Evolutionary conservation across 2,329 filamentous ascomycete genomes (phyloP), one percentile per base, ranked within the genome.

Genomic region (Peltaster fructicola): DNA sequence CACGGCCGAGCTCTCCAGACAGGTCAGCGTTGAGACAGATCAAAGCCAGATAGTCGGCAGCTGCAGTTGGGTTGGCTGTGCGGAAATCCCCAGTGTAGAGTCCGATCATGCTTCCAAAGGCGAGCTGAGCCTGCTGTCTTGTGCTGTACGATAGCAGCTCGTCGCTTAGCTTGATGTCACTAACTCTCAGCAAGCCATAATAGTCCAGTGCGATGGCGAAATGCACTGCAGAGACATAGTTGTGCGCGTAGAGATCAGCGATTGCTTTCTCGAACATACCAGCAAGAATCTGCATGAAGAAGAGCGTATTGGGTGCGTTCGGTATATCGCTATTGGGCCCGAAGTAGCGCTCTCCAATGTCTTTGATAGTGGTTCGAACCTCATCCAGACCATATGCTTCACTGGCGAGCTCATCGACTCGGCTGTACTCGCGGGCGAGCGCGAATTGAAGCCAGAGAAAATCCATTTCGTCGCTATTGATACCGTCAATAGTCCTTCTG

Each of bases 51-150:
- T 98, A 98, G 49, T 98, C 88, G 10, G 91, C 79, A 3, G 90
- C 88, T 16, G 81, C 79, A 30, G 78, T 77, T 5, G 82, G 77
- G 43, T 90, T 74, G 11, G 82, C 84, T 15, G 81, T 80, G 25
- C 88, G 75, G 67, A 98, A 98, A 51, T 93, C 84, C 26, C 77
- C 70, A 4, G 90, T 98, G 58, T 98, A 98, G 49, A 88, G 81
- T 19, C 85, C 90, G 32, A 95, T 63, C 61, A 95, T 79, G 30
- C 78, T 75, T 21, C 80, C 84, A 53, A 95, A 95, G 59, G 88
- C 92, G 52, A 98, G 74, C 48, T 93, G 82, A 4, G 82, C 65
- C 34, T 69, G 61, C 35, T 68, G 65, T 38, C 72, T 68, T 41
- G 65, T 76, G 38, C 69, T 80, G 50, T 69, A 67, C 7, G 63